phyloP scores from a whole-genome alignment of 1,284 basidiomycete genomes.

The Mycocalia duriaeana region DNA sequence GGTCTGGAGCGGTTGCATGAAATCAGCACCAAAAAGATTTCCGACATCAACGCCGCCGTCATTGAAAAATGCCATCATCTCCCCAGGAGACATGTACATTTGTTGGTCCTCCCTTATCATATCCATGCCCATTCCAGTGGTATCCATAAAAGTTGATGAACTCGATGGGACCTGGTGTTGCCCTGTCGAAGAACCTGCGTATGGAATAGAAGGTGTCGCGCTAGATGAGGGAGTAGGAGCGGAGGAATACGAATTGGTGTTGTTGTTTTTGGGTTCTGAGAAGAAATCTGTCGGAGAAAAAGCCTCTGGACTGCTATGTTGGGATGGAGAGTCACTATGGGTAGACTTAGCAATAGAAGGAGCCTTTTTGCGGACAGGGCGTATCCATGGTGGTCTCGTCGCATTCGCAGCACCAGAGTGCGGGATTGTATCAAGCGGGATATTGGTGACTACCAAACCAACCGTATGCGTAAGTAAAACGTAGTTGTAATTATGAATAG shows the following conservation, averaged over 20 bases:
- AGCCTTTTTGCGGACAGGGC: slow-evolving; percentile 77
- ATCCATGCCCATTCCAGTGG: slow-evolving; percentile 27
- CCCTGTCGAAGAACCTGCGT: too few species aligned
- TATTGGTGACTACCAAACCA: slow-evolving; percentile 65
- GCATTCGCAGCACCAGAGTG: slow-evolving; percentile 49
- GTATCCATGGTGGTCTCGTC: slow-evolving; percentile 76
- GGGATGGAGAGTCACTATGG: slow-evolving; percentile 46
- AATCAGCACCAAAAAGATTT: slow-evolving; percentile 30
- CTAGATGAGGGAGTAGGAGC: slow-evolving; percentile 14
- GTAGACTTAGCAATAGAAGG: slow-evolving; percentile 38
- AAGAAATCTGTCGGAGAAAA: slow-evolving; percentile 63
- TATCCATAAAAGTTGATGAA: slow-evolving; percentile 25
- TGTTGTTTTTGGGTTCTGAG: slow-evolving; percentile 29
- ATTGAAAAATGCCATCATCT: slow-evolving; percentile 41
- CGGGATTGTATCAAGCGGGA: slow-evolving; percentile 68
- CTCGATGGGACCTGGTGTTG: slow-evolving; percentile 10
- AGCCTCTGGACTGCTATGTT: slow-evolving; percentile 59
- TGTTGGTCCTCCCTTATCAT: slow-evolving; percentile 34
- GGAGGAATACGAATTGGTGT: slow-evolving; percentile 11
- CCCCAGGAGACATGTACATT: slow-evolving; percentile 38
- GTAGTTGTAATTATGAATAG: slow-evolving; percentile 7
- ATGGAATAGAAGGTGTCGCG: slow-evolving; percentile 13
- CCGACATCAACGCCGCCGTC: slow-evolving; percentile 32
- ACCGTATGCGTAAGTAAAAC: slow-evolving; percentile 6
- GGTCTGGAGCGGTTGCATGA: slow-evolving; percentile 19